Base-by-base conservation (phyloP, 2,329 filamentous ascomycete species). In the Scedosporium dehoogii region DNA sequence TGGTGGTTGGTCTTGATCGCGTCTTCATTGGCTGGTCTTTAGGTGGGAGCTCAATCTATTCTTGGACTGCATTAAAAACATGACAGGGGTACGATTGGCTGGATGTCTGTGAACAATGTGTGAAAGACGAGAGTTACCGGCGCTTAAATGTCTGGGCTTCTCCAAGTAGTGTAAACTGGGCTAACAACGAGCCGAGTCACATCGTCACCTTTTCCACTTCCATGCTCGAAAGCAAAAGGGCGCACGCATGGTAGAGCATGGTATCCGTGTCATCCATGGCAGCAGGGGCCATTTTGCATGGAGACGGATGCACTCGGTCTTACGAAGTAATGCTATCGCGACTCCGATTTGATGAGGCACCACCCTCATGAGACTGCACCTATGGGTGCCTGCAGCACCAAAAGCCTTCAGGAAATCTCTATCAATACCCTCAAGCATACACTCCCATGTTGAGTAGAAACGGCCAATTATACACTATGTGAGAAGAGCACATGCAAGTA, bases 21-120 rank as follows among this genome's bases (percentile, higher is more conserved):
- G n/a, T 29, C 27, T 23, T 46, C 25, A 66, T 66, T 67, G 66
- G 65, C 42, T 51, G 51, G 16, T n/a, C 58, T 16, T 42, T 51
- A 63, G 57, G 48, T 59, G 60, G 23, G 44, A 60, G 56, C 59
- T 48, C 60, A 63, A 59, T 68, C 66, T 68, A 68, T 68, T 68
- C 65, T 68, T 68, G 63, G 66, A 65, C 60, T 29, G 51, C 57
- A 63, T 44, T 46, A 59, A 53, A 53, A 63, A 55, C 60, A 59
- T 64, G 46, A 42, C 42, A 56, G 58, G 63, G 55, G 55, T 58
- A 7, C 64, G 64, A 67, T 68, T 68, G 66, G 66, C 38, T 58
- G 51, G 10, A 56, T 44, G 38, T 6, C 33, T 63, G 66, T 66
- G 64, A 64, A 64, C 25, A 57, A 59, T n/a, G 55, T 51, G 55